phyloP scores from a whole-genome alignment of 2,329 filamentous ascomycete species.

The Aphanocladium album region DNA sequence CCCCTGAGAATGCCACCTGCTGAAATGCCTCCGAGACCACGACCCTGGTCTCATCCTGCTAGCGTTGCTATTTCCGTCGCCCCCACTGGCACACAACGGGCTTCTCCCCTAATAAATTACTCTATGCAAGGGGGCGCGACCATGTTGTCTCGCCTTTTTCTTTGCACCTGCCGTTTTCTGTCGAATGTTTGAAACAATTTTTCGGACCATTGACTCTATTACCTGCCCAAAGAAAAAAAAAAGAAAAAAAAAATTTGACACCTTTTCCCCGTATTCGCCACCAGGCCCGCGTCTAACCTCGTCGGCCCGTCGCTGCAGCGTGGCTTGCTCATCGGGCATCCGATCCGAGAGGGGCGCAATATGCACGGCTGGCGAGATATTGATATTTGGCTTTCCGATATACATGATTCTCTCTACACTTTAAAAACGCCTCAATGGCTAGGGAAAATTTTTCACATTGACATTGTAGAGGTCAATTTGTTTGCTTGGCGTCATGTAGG shows the following conservation, averaged over 20 bases:
- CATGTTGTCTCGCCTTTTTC: not conserved
- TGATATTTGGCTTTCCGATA: conserved; percentile 3
- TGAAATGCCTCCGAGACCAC: no score
- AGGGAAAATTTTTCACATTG: not conserved
- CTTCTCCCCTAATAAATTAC: not conserved
- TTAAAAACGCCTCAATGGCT: not conserved
- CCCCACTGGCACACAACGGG: not conserved
- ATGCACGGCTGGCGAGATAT: conserved; percentile 5
- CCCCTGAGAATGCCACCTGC: no score
- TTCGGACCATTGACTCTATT: not conserved
- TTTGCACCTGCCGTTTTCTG: not conserved
- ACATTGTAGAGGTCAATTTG: not conserved
- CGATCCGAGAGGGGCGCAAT: not conserved
- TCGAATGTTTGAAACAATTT: not conserved
- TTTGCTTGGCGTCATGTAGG: not conserved
- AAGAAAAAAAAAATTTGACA: no score
- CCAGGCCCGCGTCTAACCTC: conserved; percentile 3
- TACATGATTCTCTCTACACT: not conserved
- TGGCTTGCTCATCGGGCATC: no score
- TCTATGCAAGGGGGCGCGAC: no score
- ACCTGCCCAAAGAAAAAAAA: no score
- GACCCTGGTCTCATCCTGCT: no score
- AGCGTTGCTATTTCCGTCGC: no score
- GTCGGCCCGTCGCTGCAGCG: conserved; percentile 4
- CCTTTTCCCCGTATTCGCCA: not conserved